These are phyloP conservation scores for Amoebophrya sp. DNA, from an alignment of 169 alveolate species.

Conservation along the genomic window DNA sequence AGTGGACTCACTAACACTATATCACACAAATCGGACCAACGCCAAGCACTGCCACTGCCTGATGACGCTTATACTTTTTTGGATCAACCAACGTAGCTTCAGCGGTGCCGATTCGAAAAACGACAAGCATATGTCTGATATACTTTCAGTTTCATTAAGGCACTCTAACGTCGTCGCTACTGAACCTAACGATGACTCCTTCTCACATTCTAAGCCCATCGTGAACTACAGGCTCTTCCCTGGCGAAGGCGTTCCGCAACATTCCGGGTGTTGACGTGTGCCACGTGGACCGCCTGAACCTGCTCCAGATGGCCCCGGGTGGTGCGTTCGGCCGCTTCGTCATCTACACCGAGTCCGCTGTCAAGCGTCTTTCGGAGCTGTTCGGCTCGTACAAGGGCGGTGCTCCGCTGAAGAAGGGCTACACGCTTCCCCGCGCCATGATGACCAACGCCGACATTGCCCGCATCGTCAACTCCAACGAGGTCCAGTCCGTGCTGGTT, in stretches of 20 bases:
- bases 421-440: conserved; percentile 36
- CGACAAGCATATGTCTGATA: conserved; percentile 2
- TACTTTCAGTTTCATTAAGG: too few species aligned
- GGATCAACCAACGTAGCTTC: neutral
- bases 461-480: conserved; percentile 81
- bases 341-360: conserved; percentile 87
- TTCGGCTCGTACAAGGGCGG: conserved; percentile 62
- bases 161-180: too few species aligned
- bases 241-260: conserved; percentile 82
- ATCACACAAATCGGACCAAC: neutral
- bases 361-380: conserved; percentile 67
- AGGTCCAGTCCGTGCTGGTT: conserved; percentile 75
- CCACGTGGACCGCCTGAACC: conserved; percentile 84
- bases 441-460: conserved; percentile 80
- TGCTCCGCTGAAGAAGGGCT: conserved; percentile 36
- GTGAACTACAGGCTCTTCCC: too few species aligned
- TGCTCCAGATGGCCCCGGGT: conserved; percentile 95
- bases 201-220: too few species aligned
- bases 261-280: conserved; percentile 86
- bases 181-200: too few species aligned
- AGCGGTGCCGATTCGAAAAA: neutral
- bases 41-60: neutral
- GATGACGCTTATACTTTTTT: too few species aligned
- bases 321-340: conserved; percentile 94
- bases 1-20: neutral